Evolutionary conservation across 192 early-diverging fungal genomes (phyloP).

Genomic region (Coemansia sp.): DNA sequence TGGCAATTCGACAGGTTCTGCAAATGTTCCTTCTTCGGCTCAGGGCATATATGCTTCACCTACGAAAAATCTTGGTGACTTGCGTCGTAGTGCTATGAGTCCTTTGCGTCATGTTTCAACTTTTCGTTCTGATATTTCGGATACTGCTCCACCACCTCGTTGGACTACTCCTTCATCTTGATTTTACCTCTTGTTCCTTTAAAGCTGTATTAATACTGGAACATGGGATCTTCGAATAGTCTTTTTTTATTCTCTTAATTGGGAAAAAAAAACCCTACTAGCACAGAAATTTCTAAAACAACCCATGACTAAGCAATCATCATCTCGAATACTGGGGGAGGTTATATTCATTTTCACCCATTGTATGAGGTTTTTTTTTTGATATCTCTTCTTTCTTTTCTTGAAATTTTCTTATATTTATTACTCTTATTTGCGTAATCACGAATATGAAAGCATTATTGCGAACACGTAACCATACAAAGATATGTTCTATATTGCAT

Average conservation of each 20-base stretch:
- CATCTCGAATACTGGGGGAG: no score
- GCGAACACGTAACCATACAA: background rate
- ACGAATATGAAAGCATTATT: background rate
- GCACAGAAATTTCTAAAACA: no score
- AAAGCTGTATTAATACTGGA: background rate
- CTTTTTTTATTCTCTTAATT: background rate
- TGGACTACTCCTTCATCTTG: background rate
- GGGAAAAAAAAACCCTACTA: no score
- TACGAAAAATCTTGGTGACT: slow-evolving; percentile 21
- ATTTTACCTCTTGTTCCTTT: background rate
- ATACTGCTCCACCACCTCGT: background rate
- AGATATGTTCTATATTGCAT: background rate
- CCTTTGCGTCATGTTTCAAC: slow-evolving; percentile 16
- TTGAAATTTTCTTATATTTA: background rate
- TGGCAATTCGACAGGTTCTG: slow-evolving; percentile 11
- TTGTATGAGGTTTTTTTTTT: background rate
- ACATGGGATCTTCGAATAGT: background rate
- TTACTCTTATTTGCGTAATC: background rate
- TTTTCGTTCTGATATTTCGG: slow-evolving; percentile 5
- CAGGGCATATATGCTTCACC: slow-evolving; percentile 35
- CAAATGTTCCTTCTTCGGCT: background rate
- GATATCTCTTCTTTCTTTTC: background rate
- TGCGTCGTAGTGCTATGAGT: slow-evolving; percentile 29
- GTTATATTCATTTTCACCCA: background rate
- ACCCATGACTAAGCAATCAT: background rate